Evolutionary conservation across 345 rosid genomes (phyloP), one percentile per base, ranked within the genome.

Genomic region (Eucalyptus erythrocorys): DNA sequence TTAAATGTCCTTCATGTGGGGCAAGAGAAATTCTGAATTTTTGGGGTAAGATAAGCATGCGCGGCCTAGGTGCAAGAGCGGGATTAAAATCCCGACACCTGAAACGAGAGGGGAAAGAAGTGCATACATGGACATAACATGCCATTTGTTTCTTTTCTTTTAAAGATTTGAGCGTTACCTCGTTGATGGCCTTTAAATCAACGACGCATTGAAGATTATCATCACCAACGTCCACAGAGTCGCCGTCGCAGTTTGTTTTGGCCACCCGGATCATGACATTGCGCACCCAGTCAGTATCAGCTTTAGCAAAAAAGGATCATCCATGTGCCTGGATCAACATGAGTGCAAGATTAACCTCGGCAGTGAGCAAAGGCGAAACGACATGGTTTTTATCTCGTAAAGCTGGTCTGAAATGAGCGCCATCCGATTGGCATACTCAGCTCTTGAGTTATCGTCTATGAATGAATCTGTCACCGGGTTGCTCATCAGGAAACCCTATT

Each of bases 401-500:
- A 89, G 88, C 16, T 71, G 50, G 81, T 89, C 90, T 13, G 90
- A 76, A 55, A 89, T 51, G 32, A 89, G 88, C 3, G 59, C 14
- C 10, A 89, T 30, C 59, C 87, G 88, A 34, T 89, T 71, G 59
- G 82, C 90, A 43, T 66, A 80, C 11, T 88, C 71, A 59, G 55
- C 55, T 81, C 88, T 87, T 50, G 89, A 48, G 53, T 89, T 89
- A 17, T 45, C 42, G 26, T 90, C 91, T 85, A 45, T 86, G 40
- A 50, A 71, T 2, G 45, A 9, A 37, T 90, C 88, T 12, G 91
- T 88, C 13, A 61, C 88, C 12, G 91, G 91, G 55, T 90, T 90
- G 79, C 89, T 89, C 43, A 90, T 86, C 37, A 90, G 11, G 49
- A 66, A 88, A 10, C 91, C 91, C 91, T 86, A 42, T 8, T 16